phyloP scores from a whole-genome alignment of 1,284 basidiomycete genomes.

The Ganoderma sp. region DNA sequence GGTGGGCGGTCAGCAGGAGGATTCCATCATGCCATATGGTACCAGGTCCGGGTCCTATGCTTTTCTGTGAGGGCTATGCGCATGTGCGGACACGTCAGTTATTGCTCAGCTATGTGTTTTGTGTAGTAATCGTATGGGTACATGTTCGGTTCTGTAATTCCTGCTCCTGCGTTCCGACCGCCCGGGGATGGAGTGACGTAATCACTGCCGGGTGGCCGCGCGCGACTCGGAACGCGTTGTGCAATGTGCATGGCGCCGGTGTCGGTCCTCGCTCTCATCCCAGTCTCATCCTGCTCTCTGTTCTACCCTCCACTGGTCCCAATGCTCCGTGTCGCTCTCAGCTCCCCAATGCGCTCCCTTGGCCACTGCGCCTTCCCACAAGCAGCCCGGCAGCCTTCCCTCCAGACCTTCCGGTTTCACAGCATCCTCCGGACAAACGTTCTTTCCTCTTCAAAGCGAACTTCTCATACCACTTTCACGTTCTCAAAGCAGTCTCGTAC shows the following conservation, averaged over 20 bases:
- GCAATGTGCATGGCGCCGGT: too few species aligned
- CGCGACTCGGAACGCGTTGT: neutral
- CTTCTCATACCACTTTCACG: conserved; percentile 30
- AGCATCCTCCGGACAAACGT: conserved; percentile 42
- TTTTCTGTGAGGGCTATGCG: conserved; percentile 2
- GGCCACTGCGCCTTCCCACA: conserved; percentile 27
- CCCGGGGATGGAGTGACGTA: conserved; percentile 20
- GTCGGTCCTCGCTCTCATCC: conserved; percentile 16
- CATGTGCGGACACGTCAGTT: neutral
- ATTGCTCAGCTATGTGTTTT: conserved; percentile 10
- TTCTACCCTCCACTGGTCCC: neutral
- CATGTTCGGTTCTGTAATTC: neutral
- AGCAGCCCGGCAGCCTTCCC: conserved; percentile 28
- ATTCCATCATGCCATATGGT: conserved; percentile 6
- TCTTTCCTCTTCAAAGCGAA: conserved; percentile 38
- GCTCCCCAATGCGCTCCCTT: conserved; percentile 37
- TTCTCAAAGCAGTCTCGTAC: conserved; percentile 42
- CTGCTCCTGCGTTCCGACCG: neutral
- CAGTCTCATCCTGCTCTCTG: conserved; percentile 12
- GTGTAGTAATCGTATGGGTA: conserved; percentile 3
- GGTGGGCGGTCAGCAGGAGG: neutral
- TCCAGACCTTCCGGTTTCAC: conserved; percentile 37
- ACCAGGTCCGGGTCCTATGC: conserved; percentile 17
- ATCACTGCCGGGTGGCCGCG: conserved; percentile 28
- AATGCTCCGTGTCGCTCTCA: conserved; percentile 45